phyloP scores from a whole-genome alignment of 768 basidiomycete genomes.

The Paxillus ammoniavirescens region DNA sequence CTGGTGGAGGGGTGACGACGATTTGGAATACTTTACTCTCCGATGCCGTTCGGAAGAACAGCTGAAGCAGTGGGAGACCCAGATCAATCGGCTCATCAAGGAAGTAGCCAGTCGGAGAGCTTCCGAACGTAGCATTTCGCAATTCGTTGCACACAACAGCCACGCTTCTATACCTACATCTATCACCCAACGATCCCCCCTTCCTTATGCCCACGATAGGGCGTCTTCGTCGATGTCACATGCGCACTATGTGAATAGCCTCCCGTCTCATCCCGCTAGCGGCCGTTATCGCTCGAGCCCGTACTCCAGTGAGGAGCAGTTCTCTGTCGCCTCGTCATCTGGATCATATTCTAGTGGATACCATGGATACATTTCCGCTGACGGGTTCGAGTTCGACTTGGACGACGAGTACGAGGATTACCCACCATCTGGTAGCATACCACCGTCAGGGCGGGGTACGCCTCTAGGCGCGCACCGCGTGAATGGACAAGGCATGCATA shows the following conservation, averaged over 20 bases:
- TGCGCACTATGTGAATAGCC: slow-evolving; percentile 29
- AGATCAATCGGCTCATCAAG: slow-evolving; percentile 84
- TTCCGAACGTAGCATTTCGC: slow-evolving; percentile 60
- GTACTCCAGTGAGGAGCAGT: slow-evolving; percentile 40
- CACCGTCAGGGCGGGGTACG: slow-evolving; percentile 70
- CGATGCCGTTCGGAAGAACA: slow-evolving; percentile 93
- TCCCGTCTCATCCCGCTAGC: slow-evolving; percentile 32
- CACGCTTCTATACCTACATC: slow-evolving; percentile 41
- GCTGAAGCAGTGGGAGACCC: slow-evolving; percentile 87
- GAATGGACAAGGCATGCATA: slow-evolving; percentile 56
- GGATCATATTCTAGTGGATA: slow-evolving; percentile 28
- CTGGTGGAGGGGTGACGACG: slow-evolving; percentile 94
- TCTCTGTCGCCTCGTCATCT: slow-evolving; percentile 28
- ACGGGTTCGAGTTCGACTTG: slow-evolving; percentile 70
- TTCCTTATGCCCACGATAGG: slow-evolving; percentile 37
- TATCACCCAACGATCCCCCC: slow-evolving; percentile 32
- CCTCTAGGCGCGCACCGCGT: slow-evolving; percentile 61
- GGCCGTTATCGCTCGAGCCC: slow-evolving; percentile 36
- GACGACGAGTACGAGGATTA: slow-evolving; percentile 83
- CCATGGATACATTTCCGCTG: slow-evolving; percentile 49
- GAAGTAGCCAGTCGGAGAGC: slow-evolving; percentile 69
- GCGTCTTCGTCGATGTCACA: slow-evolving; percentile 36
- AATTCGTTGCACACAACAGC: slow-evolving; percentile 42
- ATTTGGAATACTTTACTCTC: slow-evolving; percentile 90
- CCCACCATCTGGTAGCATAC: slow-evolving; percentile 41